Evolutionary conservation across 1,139 yeast species (phyloP).

Genomic region (Magnusiomyces ingens): DNA sequence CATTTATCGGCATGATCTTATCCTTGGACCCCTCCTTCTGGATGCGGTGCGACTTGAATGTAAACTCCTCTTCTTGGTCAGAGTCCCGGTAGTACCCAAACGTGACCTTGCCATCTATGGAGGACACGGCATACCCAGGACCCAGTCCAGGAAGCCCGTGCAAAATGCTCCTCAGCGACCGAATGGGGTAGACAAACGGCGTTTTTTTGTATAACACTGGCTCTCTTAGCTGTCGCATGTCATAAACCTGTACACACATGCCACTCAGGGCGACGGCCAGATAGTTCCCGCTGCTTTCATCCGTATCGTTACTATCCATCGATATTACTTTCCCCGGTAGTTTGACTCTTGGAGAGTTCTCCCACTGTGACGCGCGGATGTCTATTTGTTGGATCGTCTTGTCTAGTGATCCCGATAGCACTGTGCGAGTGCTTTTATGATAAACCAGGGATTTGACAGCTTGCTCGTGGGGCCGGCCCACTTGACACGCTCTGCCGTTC

Average conservation of each 20-base stretch:
- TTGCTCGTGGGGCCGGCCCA: constrained; percentile 31
- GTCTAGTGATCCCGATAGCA: constrained; percentile 53
- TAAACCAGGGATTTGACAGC: constrained; percentile 31
- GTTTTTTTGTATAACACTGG: constrained; percentile 56
- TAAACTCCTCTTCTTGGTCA: constrained; percentile 50
- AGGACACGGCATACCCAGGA: constrained; percentile 68
- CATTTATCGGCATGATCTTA: constrained; percentile 70
- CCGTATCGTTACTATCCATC: constrained; percentile 46
- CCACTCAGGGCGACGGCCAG: constrained; percentile 54
- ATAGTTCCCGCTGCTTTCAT: constrained; percentile 22
- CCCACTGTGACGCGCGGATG: constrained; percentile 18
- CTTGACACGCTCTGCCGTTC: constrained; percentile 20
- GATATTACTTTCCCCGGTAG: constrained; percentile 55
- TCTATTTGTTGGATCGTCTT: constrained; percentile 41
- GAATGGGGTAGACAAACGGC: constrained; percentile 67
- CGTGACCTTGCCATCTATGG: constrained; percentile 83
- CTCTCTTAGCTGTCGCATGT: constrained; percentile 39
- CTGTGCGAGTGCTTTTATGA: constrained; percentile 27
- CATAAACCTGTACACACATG: constrained; percentile 54
- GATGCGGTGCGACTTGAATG: constrained; percentile 76
- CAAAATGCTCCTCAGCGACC: constrained; percentile 50
- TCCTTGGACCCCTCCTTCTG: constrained; percentile 43
- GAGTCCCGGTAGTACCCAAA: constrained; percentile 50
- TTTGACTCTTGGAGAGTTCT: constrained; percentile 14
- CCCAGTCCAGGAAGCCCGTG: constrained; percentile 28